phyloP scores from a whole-genome alignment of 2,329 filamentous ascomycete species.

The Macrophomina pseudophaseolina region DNA sequence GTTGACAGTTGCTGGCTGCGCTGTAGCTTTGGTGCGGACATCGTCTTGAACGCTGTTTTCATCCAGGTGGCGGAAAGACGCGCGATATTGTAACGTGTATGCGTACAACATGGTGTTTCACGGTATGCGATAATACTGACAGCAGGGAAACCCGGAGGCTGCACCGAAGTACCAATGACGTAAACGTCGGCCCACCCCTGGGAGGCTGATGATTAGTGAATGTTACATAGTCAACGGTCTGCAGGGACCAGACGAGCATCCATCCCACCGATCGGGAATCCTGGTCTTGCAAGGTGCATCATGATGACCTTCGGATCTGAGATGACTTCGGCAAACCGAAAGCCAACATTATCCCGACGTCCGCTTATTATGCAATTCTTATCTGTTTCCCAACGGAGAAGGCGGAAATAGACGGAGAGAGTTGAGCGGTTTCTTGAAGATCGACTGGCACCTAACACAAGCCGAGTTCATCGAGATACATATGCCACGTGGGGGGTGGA shows the following conservation, averaged over 20 bases:
- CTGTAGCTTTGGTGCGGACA: no score
- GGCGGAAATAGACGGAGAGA: constrained; percentile 6
- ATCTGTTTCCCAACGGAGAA: background rate
- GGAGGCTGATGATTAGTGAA: background rate
- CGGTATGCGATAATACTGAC: no score
- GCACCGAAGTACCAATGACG: background rate
- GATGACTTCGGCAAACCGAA: constrained; percentile 3
- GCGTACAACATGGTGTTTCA: no score
- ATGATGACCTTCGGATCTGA: background rate
- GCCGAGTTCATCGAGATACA: background rate
- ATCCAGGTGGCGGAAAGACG: no score
- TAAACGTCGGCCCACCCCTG: background rate
- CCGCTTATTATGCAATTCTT: constrained; percentile 12
- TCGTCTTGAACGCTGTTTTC: no score
- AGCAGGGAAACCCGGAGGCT: background rate
- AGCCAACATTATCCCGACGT: background rate
- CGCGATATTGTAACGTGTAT: no score
- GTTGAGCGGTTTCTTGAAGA: constrained; percentile 3
- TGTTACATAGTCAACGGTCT: background rate
- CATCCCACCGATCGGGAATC: background rate
- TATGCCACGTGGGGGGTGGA: background rate
- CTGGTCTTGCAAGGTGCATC: constrained; percentile 2
- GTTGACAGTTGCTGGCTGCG: no score
- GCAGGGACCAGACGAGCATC: background rate
- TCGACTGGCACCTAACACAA: background rate